Conservation (phyloP, 805 yeast species). For the Yueomyces sinensis region DNA sequence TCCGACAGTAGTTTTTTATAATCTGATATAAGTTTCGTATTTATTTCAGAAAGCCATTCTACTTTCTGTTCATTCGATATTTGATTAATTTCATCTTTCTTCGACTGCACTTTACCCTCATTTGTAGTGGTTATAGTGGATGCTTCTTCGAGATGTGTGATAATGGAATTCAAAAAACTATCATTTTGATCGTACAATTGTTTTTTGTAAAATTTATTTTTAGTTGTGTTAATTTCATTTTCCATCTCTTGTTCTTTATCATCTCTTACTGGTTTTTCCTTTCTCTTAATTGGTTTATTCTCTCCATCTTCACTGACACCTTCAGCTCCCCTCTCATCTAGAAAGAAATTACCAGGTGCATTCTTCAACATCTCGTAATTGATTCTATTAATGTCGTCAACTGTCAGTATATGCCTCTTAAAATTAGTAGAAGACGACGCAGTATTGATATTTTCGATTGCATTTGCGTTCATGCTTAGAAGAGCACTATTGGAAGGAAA, state of each 20-base stretch:
- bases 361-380: constrained; percentile 24
- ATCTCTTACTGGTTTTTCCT: constrained; percentile 2
- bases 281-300: neutral
- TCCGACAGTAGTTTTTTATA: constrained; percentile 9
- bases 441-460: neutral
- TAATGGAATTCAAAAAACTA: constrained; percentile 8
- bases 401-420: constrained; percentile 20
- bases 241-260: constrained; percentile 4
- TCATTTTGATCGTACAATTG: constrained; percentile 18
- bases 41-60: constrained; percentile 12
- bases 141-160: neutral
- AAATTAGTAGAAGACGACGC: constrained; percentile 1
- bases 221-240: constrained; percentile 13
- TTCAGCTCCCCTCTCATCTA: no score
- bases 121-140: neutral
- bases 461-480: neutral
- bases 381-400: constrained; percentile 22
- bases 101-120: constrained; percentile 1
- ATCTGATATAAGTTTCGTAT: constrained; percentile 8
- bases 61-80: constrained; percentile 5
- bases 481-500: neutral
- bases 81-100: neutral
- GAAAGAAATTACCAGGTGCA: constrained; percentile 21
- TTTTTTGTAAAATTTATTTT: constrained; percentile 17
- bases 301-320: neutral